Percentiles rank a stretch among this genome's conserved stretches.
phyloP scores from a whole-genome alignment of 1,284 basidiomycete species.

The Athelia sp. region DNA sequence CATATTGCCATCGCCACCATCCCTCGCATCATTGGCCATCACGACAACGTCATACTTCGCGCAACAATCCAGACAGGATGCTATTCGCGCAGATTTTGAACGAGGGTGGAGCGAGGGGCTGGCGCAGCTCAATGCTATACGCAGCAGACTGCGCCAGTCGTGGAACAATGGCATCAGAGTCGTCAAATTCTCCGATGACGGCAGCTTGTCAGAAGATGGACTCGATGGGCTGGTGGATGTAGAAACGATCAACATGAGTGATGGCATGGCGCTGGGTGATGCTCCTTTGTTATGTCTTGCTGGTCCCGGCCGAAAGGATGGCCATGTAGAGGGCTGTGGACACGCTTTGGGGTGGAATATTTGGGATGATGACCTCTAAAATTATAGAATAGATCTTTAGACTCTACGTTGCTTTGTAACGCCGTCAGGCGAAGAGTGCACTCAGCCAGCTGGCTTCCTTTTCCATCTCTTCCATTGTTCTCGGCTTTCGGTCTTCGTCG shows the following conservation, averaged over 20 bases:
- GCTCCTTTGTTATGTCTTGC: background rate
- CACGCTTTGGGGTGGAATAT: conserved; percentile 22
- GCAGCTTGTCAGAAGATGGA: conserved; percentile 28
- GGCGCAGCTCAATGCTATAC: conserved; percentile 35
- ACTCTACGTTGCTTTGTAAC: background rate
- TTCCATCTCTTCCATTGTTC: conserved; percentile 73
- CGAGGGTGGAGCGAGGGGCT: conserved; percentile 58
- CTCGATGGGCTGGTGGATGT: conserved; percentile 45
- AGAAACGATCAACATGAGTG: conserved; percentile 6
- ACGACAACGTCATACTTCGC: conserved; percentile 26
- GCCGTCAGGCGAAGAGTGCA: conserved; percentile 36
- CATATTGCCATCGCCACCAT: conserved; percentile 36
- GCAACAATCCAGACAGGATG: conserved; percentile 27
- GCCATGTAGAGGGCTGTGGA: conserved; percentile 23
- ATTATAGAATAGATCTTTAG: background rate
- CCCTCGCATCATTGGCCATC: conserved; percentile 34
- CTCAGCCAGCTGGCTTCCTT: conserved; percentile 67
- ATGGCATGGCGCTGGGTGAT: background rate
- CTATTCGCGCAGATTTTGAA: conserved; percentile 44
- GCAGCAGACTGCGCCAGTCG: conserved; percentile 37
- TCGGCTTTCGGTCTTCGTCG: conserved; percentile 64
- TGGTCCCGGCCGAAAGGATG: conserved; percentile 8
- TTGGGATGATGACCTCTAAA: conserved; percentile 24
- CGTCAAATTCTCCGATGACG: conserved; percentile 30
- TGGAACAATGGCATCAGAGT: conserved; percentile 41